phyloP scores from a whole-genome alignment of 441 rosid genomes.

The Brassica balearica region DNA sequence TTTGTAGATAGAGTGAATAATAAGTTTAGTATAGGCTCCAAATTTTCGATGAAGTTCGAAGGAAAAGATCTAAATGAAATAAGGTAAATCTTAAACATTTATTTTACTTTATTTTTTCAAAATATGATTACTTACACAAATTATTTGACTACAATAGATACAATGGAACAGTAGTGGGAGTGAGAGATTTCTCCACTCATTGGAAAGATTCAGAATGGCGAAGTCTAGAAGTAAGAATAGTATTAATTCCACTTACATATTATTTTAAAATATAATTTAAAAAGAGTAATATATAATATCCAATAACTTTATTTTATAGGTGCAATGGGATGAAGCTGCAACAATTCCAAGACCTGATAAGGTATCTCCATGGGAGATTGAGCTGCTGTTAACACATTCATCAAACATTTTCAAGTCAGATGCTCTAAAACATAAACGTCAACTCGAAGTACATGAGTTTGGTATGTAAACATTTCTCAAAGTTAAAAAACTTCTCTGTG shows the following conservation, averaged over 20 bases:
- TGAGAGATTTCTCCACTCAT: not conserved
- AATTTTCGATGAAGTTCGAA: not conserved
- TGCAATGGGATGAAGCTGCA: not conserved
- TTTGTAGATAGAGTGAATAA: too few relatives aligned
- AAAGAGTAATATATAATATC: not conserved
- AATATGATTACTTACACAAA: not conserved
- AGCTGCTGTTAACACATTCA: not conserved
- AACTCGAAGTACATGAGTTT: not conserved
- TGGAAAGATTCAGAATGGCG: slow-evolving; percentile 1
- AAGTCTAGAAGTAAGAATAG: not conserved
- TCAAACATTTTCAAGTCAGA: not conserved
- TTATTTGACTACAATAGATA: not conserved
- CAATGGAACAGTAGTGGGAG: not conserved
- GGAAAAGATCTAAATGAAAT: not conserved
- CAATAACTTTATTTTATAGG: not conserved
- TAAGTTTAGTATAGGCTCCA: too few relatives aligned
- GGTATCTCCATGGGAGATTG: slow-evolving; percentile 2
- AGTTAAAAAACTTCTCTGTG: not conserved
- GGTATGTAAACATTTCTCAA: not conserved
- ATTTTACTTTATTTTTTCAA: not conserved
- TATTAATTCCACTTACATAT: not conserved
- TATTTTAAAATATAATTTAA: not conserved
- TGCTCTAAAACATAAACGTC: not conserved
- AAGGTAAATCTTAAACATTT: not conserved
- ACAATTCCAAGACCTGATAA: not conserved